Evolutionary conservation across 768 basidiomycete species (phyloP).

Genomic region (Boletus reticuloceps): DNA sequence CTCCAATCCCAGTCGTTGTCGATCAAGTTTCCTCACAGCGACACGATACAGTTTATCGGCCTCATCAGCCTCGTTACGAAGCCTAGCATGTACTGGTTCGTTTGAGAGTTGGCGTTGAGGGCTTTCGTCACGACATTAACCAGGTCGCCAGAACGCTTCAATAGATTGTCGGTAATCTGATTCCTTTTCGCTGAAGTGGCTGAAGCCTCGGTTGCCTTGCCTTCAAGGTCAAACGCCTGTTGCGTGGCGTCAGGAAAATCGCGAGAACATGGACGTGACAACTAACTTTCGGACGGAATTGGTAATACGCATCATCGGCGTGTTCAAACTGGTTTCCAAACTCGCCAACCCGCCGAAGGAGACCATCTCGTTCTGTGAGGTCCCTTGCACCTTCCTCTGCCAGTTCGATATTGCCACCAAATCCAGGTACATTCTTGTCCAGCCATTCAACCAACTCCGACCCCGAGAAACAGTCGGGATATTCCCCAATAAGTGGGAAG

Average conservation of each 20-base stretch:
- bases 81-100: conserved; percentile 68
- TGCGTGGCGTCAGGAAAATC: conserved; percentile 19
- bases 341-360: conserved; percentile 75
- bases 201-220: conserved; percentile 23
- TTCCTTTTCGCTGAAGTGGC: conserved; percentile 27
- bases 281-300: conserved; percentile 76
- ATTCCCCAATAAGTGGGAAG: conserved; percentile 80
- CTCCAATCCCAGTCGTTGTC: conserved; percentile 82
- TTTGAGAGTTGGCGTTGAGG: conserved; percentile 44
- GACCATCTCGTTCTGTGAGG: conserved; percentile 50
- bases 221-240: conserved; percentile 31
- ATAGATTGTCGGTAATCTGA: conserved; percentile 50
- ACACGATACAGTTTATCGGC: conserved; percentile 80
- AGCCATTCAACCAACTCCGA: conserved; percentile 89
- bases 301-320: conserved; percentile 77
- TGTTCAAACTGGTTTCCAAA: conserved; percentile 79
- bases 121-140: conserved; percentile 75
- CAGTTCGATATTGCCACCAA: conserved; percentile 73
- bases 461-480: conserved; percentile 82
- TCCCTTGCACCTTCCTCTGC: conserved; percentile 70
- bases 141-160: conserved; percentile 68
- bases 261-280: conserved; percentile 7
- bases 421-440: conserved; percentile 70
- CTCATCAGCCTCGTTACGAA: conserved; percentile 74
- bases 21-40: conserved; percentile 78